These are phyloP conservation scores for Alternaria tenuissima DNA, from an alignment of 2,329 filamentous ascomycete genomes.

Conservation along the genomic window DNA sequence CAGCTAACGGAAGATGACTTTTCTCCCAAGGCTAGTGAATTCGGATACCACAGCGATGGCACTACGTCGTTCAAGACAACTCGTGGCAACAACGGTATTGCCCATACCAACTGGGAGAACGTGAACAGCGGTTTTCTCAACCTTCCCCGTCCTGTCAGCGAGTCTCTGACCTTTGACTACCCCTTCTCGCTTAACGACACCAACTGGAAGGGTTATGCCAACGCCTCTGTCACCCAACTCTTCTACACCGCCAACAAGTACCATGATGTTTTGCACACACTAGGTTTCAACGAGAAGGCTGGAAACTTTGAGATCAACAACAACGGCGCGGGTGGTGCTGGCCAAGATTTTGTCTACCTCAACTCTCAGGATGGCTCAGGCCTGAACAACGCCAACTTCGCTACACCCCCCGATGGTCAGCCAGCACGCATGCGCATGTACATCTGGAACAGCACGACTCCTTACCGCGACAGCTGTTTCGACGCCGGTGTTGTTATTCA, in stretches of 20 bases:
- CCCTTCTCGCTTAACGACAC: slow-evolving; percentile 35
- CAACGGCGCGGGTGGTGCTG: slow-evolving; percentile 61
- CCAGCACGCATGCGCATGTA: slow-evolving; percentile 67
- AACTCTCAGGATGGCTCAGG: slow-evolving; percentile 64
- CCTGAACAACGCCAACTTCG: slow-evolving; percentile 67
- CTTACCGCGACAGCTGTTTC: slow-evolving; percentile 64
- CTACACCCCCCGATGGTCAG: slow-evolving; percentile 53
- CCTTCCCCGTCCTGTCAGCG: slow-evolving; percentile 60
- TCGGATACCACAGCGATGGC: slow-evolving; percentile 64
- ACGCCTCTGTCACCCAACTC: slow-evolving; percentile 66
- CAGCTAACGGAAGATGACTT: slow-evolving; percentile 59
- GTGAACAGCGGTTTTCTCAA: slow-evolving; percentile 54
- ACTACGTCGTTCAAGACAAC: slow-evolving; percentile 60
- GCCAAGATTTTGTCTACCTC: slow-evolving; percentile 63
- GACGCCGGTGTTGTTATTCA: slow-evolving; percentile 69
- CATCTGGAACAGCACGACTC: slow-evolving; percentile 61
- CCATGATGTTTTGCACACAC: slow-evolving; percentile 65
- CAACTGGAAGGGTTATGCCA: slow-evolving; percentile 53
- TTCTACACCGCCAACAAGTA: slow-evolving; percentile 69
- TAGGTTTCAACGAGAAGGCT: slow-evolving; percentile 66
- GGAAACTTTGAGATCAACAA: slow-evolving; percentile 70
- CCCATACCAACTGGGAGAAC: slow-evolving; percentile 60
- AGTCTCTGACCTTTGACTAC: slow-evolving; percentile 55
- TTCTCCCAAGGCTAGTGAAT: slow-evolving; percentile 57
- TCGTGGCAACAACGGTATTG: slow-evolving; percentile 67